phyloP scores from a whole-genome alignment of 2,329 filamentous ascomycete species.

The Aspergillus sp. region DNA sequence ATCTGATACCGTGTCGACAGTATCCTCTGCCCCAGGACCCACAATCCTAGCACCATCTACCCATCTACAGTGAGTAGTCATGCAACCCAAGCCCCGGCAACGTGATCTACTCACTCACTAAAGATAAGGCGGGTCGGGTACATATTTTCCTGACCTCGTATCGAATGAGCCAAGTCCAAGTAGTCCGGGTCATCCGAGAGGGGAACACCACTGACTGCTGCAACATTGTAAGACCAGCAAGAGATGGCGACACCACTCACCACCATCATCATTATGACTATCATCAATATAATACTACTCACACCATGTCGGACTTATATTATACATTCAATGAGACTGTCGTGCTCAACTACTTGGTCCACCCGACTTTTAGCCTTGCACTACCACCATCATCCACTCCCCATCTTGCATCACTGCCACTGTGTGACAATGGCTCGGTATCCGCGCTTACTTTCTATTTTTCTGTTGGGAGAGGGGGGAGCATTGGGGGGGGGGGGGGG shows the following conservation, averaged over 20 bases:
- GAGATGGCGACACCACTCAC: too few species aligned
- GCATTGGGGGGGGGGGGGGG: too few species aligned
- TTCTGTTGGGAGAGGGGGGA: not conserved
- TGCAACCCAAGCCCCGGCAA: not conserved
- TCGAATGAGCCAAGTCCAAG: not conserved
- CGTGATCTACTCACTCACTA: not conserved
- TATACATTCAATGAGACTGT: too few species aligned
- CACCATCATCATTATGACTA: too few species aligned
- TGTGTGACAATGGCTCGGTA: not conserved
- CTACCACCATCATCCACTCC: not conserved
- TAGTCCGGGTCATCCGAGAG: too few species aligned
- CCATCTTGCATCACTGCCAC: not conserved
- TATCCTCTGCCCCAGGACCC: not conserved
- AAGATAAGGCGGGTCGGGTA: not conserved
- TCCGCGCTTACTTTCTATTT: not conserved
- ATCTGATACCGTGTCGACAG: too few species aligned
- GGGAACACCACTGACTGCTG: not conserved
- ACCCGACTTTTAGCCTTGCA: not conserved
- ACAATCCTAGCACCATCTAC: not conserved
- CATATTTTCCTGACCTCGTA: not conserved
- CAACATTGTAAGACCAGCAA: not conserved
- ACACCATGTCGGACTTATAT: too few species aligned
- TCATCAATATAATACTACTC: too few species aligned
- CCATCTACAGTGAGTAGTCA: not conserved
- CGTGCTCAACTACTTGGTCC: too few species aligned